Base-by-base conservation (phyloP, 148 eudicot genomes). In the Simmondsia chinensis region DNA sequence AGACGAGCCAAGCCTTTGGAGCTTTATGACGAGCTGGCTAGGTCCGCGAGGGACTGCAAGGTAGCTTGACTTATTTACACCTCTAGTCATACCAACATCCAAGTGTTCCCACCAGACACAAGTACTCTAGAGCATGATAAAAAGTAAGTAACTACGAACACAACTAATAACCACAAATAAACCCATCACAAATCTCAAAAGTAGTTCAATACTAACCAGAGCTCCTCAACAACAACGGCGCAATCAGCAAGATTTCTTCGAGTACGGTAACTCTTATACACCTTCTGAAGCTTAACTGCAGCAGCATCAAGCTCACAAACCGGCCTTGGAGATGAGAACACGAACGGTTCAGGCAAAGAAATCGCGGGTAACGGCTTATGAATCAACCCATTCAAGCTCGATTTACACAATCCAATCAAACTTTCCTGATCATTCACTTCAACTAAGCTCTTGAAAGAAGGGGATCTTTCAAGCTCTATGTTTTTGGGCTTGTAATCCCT, bases 191-290 rank as follows among this genome's bases (percentile, higher is more conserved):
- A n/a, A n/a, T n/a, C n/a, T n/a, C n/a, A n/a, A n/a, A n/a, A n/a
- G n/a, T 50, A 26, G 6, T 48, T 6, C 13, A 17, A 24, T 8
- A 69, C 85, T 25, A 19, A 85, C 95, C 83, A 82, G 17, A 82
- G 59, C 49, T 87, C 93, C 46, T 87, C 96, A 36, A 82, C 82
- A 39, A 87, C 87, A 41, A 87, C 96, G 13, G 96, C 96, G 49
- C 96, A 87, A 76, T 82, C 96, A 14, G 96, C 96, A 44, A 87
- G 77, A 30, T 87, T 82, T 56, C 96, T 57, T 30, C 96, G 45
- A 20, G 96, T 87, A 37, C 96, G 35, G 26, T 82, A 82, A 59
- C 96, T 82, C 79, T 82, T 87, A 49, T 87, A 87, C 16, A 87
- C 87, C 53, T 86, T 87, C 67, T 82, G 96, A 29, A 87, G 56